phyloP scores from a whole-genome alignment of 2,329 filamentous ascomycete species.

The Diaporthe velutina region DNA sequence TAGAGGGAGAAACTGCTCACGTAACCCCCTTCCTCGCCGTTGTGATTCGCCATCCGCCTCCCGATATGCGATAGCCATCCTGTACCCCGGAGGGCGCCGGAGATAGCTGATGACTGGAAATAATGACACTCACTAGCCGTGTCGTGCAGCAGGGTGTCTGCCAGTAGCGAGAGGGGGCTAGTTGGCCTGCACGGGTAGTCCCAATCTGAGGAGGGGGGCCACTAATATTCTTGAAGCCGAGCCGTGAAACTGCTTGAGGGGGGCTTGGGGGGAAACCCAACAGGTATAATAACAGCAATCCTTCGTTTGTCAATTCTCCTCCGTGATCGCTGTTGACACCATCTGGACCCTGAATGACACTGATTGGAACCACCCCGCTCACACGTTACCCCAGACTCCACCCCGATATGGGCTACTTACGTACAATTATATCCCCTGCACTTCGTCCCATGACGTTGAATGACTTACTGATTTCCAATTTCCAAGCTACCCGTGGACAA shows the following conservation, averaged over 20 bases:
- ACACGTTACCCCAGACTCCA: slow-evolving; percentile 33
- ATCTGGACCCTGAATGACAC: slow-evolving; percentile 31
- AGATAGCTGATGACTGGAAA: slow-evolving; percentile 34
- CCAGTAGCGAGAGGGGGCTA: too few relatives aligned
- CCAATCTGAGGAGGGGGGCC: too few relatives aligned
- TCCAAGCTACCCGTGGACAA: not conserved
- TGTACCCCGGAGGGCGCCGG: slow-evolving; percentile 37
- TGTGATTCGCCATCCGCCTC: slow-evolving; percentile 29
- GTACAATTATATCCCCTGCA: slow-evolving; percentile 22
- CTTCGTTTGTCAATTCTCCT: not conserved
- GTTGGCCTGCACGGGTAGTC: too few relatives aligned
- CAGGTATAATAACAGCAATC: slow-evolving; percentile 2
- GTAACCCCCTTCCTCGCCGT: slow-evolving; percentile 23
- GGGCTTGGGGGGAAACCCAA: not conserved
- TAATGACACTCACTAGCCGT: slow-evolving; percentile 27
- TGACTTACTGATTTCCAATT: not conserved
- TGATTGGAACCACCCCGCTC: slow-evolving; percentile 30
- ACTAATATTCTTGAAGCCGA: too few relatives aligned
- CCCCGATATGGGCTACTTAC: slow-evolving; percentile 31
- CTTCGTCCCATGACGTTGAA: slow-evolving; percentile 9
- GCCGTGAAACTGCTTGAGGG: not conserved
- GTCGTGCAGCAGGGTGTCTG: slow-evolving; percentile 7
- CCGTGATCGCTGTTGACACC: slow-evolving; percentile 27
- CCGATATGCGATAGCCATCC: slow-evolving; percentile 25
- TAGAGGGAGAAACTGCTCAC: slow-evolving; percentile 33